Base-by-base conservation (phyloP, 2,329 filamentous ascomycete genomes). In the Cladophialophora chaetospira region DNA sequence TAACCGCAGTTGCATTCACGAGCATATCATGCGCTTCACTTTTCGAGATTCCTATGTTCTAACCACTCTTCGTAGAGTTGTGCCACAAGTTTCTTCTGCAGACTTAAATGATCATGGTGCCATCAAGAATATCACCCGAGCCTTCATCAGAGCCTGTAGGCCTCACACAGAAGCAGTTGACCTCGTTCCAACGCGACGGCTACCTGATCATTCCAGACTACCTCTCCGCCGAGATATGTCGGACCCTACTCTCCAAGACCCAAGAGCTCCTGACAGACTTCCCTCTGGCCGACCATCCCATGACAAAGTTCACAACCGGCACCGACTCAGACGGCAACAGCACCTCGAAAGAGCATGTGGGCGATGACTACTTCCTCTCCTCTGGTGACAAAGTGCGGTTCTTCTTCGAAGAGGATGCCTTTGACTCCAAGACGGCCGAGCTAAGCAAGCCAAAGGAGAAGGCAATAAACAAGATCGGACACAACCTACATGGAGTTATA, bases 391-490 rank as follows among this genome's bases (percentile, higher is more conserved):
- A 97, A 75, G 79, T 97, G 60, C 88, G 91, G 58, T 97, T 95
- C 82, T 97, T 97, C 82, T 95, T 97, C 73, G 93, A 97, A 74
- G 91, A 95, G 74, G 92, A 94, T 73, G 93, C 93, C 62, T 93
- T 97, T 72, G 79, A 87, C 67, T 65, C 77, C 8, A 67, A 74
- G 0, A 70, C 72, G 0, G 87, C 89, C 35, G 74, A 77, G 1
- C 83, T 97, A 3, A 77, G 76, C 9, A 91, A 92, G 66, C 89
- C 92, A 35, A 96, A 96, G 72, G 79, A 88, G 61, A 83, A 81
- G 52, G 90, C 94, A 53, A 88, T 99, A 70, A 99, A 97, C 79
- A 90, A 92, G 75, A 91, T 91, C 69, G 88, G 89, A 2, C 88
- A 96, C 71, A 85, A 85, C 65, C 79, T 96, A 54, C 88, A 96